Evolutionary conservation across 208 protist species (phyloP).

Genomic region (Acanthamoeba healyi): DNA sequence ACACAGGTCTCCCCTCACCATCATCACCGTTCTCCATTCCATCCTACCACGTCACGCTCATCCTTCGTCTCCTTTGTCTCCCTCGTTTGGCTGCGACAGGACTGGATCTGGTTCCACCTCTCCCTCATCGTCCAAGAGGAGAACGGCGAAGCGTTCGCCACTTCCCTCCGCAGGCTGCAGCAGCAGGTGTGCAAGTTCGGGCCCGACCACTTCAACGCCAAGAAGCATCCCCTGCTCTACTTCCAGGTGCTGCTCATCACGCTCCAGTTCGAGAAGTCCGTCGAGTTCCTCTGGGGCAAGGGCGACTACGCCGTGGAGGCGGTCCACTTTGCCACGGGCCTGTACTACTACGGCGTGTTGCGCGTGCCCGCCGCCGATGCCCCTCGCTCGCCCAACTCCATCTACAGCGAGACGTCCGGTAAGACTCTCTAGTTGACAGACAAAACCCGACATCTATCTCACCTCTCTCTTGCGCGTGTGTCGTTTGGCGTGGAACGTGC

Average conservation of each 20-base stretch:
- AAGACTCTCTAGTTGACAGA: too few species aligned
- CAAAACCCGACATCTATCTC: too few species aligned
- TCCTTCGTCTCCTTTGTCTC: too few species aligned
- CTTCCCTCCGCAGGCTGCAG: not conserved
- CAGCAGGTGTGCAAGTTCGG: conserved; percentile 40
- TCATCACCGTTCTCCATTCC: too few species aligned
- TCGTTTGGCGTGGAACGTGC: too few species aligned
- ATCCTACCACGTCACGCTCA: too few species aligned
- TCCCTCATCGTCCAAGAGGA: conserved; percentile 5
- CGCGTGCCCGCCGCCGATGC: not conserved
- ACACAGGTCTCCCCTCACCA: not conserved
- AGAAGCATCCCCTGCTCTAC: conserved; percentile 50
- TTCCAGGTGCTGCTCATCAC: conserved; percentile 64
- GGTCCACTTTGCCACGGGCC: not conserved
- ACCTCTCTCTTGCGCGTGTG: too few species aligned
- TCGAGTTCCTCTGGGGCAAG: conserved; percentile 28
- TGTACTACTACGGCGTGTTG: conserved; percentile 44
- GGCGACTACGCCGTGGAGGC: conserved; percentile 22
- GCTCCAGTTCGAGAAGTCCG: conserved; percentile 20
- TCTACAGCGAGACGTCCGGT: not conserved
- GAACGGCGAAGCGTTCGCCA: conserved; percentile 28
- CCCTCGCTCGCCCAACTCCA: not conserved
- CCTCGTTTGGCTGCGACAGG: not conserved
- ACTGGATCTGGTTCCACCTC: conserved; percentile 51
- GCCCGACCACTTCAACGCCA: conserved; percentile 21